Evolutionary conservation across 768 basidiomycete species (phyloP).

Genomic region (Macrolepiota dolichaula): DNA sequence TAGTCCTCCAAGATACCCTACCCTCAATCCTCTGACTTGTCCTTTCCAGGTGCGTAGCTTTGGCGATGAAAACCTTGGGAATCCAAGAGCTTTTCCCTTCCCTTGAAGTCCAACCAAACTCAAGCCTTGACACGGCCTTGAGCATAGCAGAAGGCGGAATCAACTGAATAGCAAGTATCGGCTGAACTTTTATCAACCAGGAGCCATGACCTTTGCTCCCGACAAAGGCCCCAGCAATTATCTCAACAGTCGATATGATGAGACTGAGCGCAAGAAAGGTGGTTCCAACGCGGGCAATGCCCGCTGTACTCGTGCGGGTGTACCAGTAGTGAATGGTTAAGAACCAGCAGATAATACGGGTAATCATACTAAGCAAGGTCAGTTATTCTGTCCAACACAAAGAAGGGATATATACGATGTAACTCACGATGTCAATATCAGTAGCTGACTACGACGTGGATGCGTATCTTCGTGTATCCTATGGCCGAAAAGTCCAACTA

Average conservation of each 20-base stretch:
- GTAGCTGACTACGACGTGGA: conserved; percentile 20
- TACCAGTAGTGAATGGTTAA: conserved; percentile 30
- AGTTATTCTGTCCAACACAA: no score
- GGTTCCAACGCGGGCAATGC: conserved; percentile 25
- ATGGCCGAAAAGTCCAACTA: conserved; percentile 25
- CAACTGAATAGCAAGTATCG: background rate
- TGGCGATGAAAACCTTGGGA: conserved; percentile 17
- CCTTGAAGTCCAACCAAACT: conserved; percentile 15
- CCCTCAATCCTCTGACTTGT: conserved; percentile 22
- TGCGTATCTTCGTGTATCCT: conserved; percentile 25
- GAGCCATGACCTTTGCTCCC: background rate
- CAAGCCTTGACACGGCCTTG: conserved; percentile 20
- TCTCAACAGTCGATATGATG: conserved; percentile 3
- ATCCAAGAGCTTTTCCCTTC: conserved; percentile 12
- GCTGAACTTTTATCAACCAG: background rate
- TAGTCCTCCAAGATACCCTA: background rate
- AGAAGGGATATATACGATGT: background rate
- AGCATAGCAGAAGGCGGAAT: conserved; percentile 22
- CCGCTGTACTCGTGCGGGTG: conserved; percentile 27
- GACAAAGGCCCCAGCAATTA: background rate
- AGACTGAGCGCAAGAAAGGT: conserved; percentile 16
- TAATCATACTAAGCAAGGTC: conserved; percentile 10
- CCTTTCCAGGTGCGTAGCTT: conserved; percentile 27
- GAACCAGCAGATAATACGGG: conserved; percentile 9
- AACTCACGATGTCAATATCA: conserved; percentile 16